Conservation (phyloP, 805 yeast species). For the Metschnikowia arizonensis region DNA sequence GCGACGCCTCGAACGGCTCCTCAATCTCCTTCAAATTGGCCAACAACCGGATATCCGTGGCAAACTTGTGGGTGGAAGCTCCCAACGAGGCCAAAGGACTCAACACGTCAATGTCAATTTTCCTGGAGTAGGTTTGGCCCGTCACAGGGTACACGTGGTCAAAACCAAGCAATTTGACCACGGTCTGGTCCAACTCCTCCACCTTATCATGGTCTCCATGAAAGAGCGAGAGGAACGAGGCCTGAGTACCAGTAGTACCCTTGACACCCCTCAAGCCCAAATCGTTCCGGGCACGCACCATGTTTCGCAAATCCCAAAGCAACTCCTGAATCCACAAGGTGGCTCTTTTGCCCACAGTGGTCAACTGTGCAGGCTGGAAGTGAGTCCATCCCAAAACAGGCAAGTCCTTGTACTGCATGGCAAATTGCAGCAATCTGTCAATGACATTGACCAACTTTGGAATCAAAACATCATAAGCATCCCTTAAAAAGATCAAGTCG, state of each 20-base stretch:
- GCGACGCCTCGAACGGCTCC: slow-evolving; percentile 98
- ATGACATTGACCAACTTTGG: slow-evolving; percentile 96
- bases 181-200: slow-evolving; percentile 85
- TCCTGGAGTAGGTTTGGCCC: slow-evolving; percentile 98
- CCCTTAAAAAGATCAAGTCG: slow-evolving; percentile 92
- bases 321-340: slow-evolving; percentile 97
- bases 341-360: slow-evolving; percentile 97
- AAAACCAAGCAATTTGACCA: slow-evolving; percentile 89
- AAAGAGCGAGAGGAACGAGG: slow-evolving; percentile 89
- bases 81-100: slow-evolving; percentile 93
- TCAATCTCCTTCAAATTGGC: slow-evolving; percentile 97
- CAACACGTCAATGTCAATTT: slow-evolving; percentile 91
- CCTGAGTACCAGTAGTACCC: slow-evolving; percentile 99
- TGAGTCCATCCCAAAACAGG: slow-evolving; percentile 99
- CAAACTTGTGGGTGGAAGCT: slow-evolving; percentile 95
- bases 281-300: slow-evolving; percentile 94
- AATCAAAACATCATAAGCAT: slow-evolving; percentile 85
- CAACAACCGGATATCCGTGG: slow-evolving; percentile 91
- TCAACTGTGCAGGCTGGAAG: slow-evolving; percentile 98
- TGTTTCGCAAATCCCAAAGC: slow-evolving; percentile 95
- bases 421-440: slow-evolving; percentile 82
- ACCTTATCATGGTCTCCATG: slow-evolving; percentile 97
- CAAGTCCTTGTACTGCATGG: slow-evolving; percentile 85
- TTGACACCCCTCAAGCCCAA: slow-evolving; percentile 96
- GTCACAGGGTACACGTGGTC: slow-evolving; percentile 95